Base-by-base conservation (phyloP, 23 red algal genomes). In the Cyanidiococcus yangmingshanensis region DNA sequence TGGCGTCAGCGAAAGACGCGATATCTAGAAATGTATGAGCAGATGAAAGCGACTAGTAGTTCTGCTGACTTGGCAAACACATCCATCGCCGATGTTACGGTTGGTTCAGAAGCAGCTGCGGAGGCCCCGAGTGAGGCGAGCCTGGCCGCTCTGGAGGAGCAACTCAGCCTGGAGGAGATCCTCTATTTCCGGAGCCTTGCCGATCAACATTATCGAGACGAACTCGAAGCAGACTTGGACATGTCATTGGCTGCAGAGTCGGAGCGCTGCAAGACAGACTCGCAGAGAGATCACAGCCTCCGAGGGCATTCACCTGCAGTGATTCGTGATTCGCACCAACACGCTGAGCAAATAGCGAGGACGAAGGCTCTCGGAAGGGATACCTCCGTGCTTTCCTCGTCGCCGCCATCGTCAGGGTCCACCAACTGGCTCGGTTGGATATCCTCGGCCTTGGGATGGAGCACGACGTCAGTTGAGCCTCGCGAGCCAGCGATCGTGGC, bases 101-200 rank as follows among this genome's bases (percentile, higher is more conserved):
- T 21, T 15, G 12, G 7, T 21, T 54, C 45, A 15, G 16, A 17
- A 7, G 63, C n/a, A 12, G 7, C 3, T 30, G 63, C 7, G 3
- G 12, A 7, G 7, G 63, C 63, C 16, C 16, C 7, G 16, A 3
- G 3, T 3, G n/a, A 35, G 27, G 63, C 15, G 63, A 29, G 16
- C 3, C 12, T 71, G 12, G 21, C 32, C 3, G 63, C 63, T 25
- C 32, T 71, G 63, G 63, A 71, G 63, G 12, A 25, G 27, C 63
- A 71, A 29, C 27, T 71, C 3, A 35, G 32, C 63, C 7, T 71
- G 12, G 63, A 71, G 7, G 63, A 71, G 7, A 35, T 71, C n/a
- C 63, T 7, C n/a, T 71, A 35, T 7, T 71, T 71, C 32, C 63
- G 63, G n/a, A 71, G n/a, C 27, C 63, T 71, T 12, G 63, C 63